Percentiles rank a stretch among this genome's conserved stretches.
These are phyloP conservation scores for Echites panduratus DNA, from an alignment of 257 asterid genomes.

Conservation along the genomic window DNA sequence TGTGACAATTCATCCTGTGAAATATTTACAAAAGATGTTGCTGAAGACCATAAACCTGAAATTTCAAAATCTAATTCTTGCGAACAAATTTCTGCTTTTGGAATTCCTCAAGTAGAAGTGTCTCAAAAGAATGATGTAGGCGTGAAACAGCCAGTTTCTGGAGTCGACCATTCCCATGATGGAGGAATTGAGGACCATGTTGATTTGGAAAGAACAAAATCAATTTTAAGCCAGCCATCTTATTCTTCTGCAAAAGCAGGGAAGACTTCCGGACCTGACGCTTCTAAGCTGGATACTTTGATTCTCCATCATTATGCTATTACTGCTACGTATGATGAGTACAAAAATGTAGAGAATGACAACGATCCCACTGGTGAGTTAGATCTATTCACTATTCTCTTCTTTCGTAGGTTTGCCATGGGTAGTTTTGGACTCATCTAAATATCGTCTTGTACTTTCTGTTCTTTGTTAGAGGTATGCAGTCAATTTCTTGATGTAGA, in stretches of 20 bases:
- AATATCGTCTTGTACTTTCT: too few relatives aligned
- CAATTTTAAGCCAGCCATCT: constrained; percentile 6
- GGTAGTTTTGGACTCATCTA: neutral
- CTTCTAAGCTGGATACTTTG: neutral
- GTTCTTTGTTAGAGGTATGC: neutral
- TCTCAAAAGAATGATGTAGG: neutral
- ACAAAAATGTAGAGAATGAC: neutral
- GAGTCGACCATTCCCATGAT: neutral
- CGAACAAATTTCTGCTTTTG: neutral
- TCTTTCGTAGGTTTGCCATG: neutral
- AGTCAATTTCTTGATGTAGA: neutral
- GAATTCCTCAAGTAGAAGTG: constrained; percentile 5
- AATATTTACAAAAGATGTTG: neutral
- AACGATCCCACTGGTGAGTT: constrained; percentile 9
- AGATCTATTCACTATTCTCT: neutral
- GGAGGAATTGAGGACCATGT: constrained; percentile 1
- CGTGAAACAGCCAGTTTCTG: neutral
- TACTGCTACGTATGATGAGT: constrained; percentile 9
- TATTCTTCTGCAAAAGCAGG: constrained; percentile 11
- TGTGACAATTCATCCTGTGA: constrained; percentile 3
- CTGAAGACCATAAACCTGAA: constrained; percentile 1
- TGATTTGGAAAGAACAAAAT: neutral
- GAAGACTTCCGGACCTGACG: neutral
- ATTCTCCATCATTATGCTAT: neutral
- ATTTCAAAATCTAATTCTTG: constrained; percentile 4